A percentile compares a stretch with the other conserved stretches of the same genome.
phyloP scores from a whole-genome alignment of 2,329 filamentous ascomycete genomes.

The Claviceps cyperi region DNA sequence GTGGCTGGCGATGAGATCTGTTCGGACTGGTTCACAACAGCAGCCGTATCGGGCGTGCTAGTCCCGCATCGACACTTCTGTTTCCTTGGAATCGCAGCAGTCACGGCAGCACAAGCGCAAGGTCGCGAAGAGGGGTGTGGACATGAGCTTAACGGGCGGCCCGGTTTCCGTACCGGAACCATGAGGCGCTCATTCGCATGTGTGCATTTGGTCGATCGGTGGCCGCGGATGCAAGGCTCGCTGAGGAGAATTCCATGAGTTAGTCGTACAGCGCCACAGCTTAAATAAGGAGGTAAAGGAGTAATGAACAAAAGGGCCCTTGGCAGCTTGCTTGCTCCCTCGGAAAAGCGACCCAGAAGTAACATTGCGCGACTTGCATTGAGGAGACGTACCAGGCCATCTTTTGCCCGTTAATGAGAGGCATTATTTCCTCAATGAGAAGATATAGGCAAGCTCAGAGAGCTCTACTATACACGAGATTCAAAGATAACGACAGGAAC shows the following conservation, averaged over 20 bases:
- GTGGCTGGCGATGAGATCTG: conserved; percentile 11
- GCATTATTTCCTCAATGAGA: conserved; percentile 32
- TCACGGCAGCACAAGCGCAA: conserved; percentile 51
- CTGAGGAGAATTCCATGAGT: conserved; percentile 22
- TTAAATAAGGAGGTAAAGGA: background rate
- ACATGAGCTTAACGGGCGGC: conserved; percentile 54
- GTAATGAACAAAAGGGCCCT: too few species aligned
- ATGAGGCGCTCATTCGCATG: conserved; percentile 54
- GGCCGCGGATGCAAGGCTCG: conserved; percentile 61
- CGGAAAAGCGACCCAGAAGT: too few species aligned
- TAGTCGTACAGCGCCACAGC: background rate
- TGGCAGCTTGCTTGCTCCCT: background rate
- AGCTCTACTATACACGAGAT: background rate
- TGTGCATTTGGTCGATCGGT: conserved; percentile 61
- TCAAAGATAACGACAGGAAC: background rate
- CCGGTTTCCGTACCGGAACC: conserved; percentile 57
- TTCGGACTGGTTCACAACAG: conserved; percentile 11
- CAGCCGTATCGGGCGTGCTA: conserved; percentile 11
- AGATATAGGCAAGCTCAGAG: background rate
- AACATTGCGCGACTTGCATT: background rate
- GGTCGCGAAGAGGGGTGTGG: conserved; percentile 47
- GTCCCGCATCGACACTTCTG: conserved; percentile 39
- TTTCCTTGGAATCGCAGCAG: conserved; percentile 46
- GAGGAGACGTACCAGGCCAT: conserved; percentile 52
- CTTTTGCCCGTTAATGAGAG: conserved; percentile 54